Conservation (phyloP, 2,329 filamentous ascomycete species). For the Aspergillus sp. region DNA sequence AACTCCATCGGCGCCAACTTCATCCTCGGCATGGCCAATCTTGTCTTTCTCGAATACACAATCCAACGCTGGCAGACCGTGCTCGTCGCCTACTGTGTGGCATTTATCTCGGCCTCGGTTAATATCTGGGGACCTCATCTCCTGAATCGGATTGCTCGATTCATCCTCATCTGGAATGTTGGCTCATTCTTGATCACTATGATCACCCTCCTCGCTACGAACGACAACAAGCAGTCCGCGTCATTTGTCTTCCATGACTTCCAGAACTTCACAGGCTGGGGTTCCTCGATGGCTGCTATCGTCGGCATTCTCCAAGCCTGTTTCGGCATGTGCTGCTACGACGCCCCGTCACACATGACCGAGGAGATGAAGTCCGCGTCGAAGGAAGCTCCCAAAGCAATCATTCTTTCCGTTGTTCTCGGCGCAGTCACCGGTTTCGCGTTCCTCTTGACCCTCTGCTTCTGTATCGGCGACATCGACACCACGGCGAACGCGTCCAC, state of each 20-base stretch:
- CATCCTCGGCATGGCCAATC: constrained; percentile 54
- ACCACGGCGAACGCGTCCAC: constrained; percentile 47
- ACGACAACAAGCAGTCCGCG: constrained; percentile 54
- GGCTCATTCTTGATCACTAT: constrained; percentile 53
- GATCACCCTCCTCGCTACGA: constrained; percentile 53
- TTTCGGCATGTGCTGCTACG: constrained; percentile 55
- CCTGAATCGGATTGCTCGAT: constrained; percentile 53
- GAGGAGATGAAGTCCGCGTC: constrained; percentile 49
- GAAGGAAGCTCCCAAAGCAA: constrained; percentile 44
- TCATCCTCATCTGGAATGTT: constrained; percentile 55
- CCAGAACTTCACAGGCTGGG: constrained; percentile 56
- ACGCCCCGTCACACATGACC: constrained; percentile 54
- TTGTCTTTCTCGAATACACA: constrained; percentile 51
- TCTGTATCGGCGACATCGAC: constrained; percentile 53
- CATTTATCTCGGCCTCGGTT: constrained; percentile 43
- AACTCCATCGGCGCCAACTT: constrained; percentile 58
- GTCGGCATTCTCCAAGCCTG: constrained; percentile 55
- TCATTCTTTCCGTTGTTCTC: constrained; percentile 46
- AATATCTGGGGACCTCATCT: constrained; percentile 54
- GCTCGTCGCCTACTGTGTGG: constrained; percentile 52
- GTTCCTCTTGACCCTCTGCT: constrained; percentile 51
- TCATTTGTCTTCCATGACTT: constrained; percentile 58
- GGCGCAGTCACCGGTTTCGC: constrained; percentile 49
- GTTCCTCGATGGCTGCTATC: constrained; percentile 51
- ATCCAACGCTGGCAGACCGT: constrained; percentile 60